Base-by-base conservation (phyloP, 2,329 filamentous ascomycete genomes). In the Verticillium klebahnii region DNA sequence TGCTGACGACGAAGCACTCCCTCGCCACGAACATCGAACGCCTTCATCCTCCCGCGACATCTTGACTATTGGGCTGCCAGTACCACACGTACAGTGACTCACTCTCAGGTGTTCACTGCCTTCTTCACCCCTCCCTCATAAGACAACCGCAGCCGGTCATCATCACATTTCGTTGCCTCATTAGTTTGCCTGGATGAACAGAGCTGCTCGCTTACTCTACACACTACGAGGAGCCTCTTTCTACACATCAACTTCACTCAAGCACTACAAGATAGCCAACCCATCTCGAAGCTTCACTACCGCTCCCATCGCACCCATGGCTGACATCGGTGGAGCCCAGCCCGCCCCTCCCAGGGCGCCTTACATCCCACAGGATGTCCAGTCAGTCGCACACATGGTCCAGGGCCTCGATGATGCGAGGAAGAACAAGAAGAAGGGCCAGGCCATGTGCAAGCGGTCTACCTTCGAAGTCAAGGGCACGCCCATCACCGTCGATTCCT, bases 381-480 rank as follows among this genome's bases (percentile, higher is more conserved):
- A 87, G 57, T 83, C 90, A 69, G 83, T 95, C 61, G 78, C 84
- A 3, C 78, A 82, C 59, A 83, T 98, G 69, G 75, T 96, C 23
- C 78, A 80, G 29, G 78, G 79, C 29, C 82, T 97, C 19, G 85
- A 92, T 56, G 75, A 76, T 12, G 80, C 80, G 19, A 77, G 78
- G 55, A 85, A 87, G 69, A 75, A 78, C 45, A 29, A 40, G 63
- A 82, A 84, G 63, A 82, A 85, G 62, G 76, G 78, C 63, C 88
- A 85, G 65, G 83, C 81, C 45, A 91, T 92, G 72, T 89, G 89
- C 77, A 95, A 89, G 75, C 96, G 93, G 78, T 87, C 85, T n/a
- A 90, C 85, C 3, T 99, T 92, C 72, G 69, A 80, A 1, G 85
- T 98, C 23, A 76, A 79, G 52, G 77, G 78, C 17, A 91, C 88